These are phyloP conservation scores for Hymenoscyphus infarciens DNA, from an alignment of 2,329 filamentous ascomycete genomes.

Conservation along the genomic window DNA sequence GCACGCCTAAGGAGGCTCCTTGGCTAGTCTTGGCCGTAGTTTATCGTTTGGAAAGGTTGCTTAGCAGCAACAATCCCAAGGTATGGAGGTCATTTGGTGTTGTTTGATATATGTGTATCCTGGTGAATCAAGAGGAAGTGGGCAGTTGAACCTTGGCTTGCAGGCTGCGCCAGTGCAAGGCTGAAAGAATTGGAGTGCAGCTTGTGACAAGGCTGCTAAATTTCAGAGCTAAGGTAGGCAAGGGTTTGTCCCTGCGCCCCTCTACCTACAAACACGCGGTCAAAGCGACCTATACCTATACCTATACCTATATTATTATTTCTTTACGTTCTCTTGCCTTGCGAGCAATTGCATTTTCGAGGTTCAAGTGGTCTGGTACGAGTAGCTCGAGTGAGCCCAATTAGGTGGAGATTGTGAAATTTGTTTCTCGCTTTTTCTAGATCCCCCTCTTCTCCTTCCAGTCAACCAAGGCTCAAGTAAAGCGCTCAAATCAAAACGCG, in stretches of 20 bases:
- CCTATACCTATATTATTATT: too few relatives aligned
- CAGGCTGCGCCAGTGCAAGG: not conserved
- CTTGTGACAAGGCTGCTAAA: not conserved
- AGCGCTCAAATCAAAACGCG: not conserved
- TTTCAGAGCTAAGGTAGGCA: too few relatives aligned
- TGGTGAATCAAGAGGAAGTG: not conserved
- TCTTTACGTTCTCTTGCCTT: too few relatives aligned
- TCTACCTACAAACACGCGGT: too few relatives aligned
- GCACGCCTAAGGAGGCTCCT: not conserved
- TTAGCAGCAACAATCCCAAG: not conserved
- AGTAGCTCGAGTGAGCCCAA: not conserved
- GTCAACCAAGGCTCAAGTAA: not conserved
- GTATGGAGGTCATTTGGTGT: not conserved
- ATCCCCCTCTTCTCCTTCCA: not conserved
- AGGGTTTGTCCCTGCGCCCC: too few relatives aligned
- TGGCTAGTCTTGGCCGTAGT: not conserved
- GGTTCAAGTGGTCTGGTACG: not conserved
- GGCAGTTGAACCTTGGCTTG: not conserved
- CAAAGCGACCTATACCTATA: too few relatives aligned
- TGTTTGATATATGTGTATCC: not conserved
- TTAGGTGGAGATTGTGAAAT: slow-evolving; percentile 10
- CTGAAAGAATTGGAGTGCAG: not conserved
- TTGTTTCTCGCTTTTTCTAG: slow-evolving; percentile 3
- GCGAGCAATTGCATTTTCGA: too few relatives aligned
- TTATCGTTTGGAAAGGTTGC: not conserved